A percentile compares a stretch with the other conserved stretches of the same genome.
These are phyloP conservation scores for Inga leiocalycina DNA, from an alignment of 306 rosid genomes.

Conservation along the genomic window DNA sequence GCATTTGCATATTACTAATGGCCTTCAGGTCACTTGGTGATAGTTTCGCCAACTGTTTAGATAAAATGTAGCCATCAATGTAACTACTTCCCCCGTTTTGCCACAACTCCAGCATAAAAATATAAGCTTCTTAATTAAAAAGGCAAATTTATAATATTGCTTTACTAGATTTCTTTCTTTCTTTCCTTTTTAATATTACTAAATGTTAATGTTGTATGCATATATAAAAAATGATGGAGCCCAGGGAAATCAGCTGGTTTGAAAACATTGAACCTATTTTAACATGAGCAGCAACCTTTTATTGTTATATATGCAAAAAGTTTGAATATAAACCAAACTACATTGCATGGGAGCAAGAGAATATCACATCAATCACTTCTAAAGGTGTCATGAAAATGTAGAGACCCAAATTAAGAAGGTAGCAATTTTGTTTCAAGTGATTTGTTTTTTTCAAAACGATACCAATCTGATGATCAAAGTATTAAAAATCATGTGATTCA, in stretches of 20 bases:
- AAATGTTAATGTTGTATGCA: background rate
- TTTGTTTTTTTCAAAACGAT: background rate
- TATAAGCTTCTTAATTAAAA: background rate
- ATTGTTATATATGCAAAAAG: slow-evolving; percentile 11
- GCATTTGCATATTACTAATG: slow-evolving; percentile 71
- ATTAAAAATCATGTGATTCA: slow-evolving; percentile 16
- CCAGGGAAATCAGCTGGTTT: background rate
- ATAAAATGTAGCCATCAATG: slow-evolving; percentile 29
- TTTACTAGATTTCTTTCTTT: background rate
- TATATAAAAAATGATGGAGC: background rate
- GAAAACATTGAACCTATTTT: slow-evolving; percentile 2
- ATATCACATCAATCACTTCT: slow-evolving; percentile 1
- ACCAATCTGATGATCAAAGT: slow-evolving; percentile 25
- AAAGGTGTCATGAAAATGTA: background rate
- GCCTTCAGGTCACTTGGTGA: slow-evolving; percentile 86
- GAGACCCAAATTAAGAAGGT: background rate
- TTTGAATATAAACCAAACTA: background rate
- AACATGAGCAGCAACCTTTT: background rate
- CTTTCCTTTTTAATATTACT: too few species aligned
- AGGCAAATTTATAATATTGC: background rate
- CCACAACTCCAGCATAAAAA: slow-evolving; percentile 16
- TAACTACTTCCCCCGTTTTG: slow-evolving; percentile 4
- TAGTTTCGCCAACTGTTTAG: slow-evolving; percentile 75
- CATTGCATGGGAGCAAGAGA: background rate
- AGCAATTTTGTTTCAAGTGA: slow-evolving; percentile 8